Conservation (phyloP, 495 filamentous ascomycete species). For the Trichoderma gamsii region DNA sequence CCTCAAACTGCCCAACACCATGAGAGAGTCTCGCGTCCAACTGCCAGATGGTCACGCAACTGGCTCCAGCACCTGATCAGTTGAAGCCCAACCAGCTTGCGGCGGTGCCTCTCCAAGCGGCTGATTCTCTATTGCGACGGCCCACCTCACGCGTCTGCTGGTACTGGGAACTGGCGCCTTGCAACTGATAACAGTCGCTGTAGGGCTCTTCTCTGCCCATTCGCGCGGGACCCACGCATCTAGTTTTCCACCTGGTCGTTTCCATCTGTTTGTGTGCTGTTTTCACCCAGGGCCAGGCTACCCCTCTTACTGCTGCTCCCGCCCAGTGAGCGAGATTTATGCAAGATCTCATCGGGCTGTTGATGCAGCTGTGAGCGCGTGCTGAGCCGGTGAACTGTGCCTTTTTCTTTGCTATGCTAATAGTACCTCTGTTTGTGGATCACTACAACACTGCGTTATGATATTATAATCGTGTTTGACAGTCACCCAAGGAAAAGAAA, state of each 20-base stretch:
- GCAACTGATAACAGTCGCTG: not conserved
- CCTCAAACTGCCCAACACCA: conserved; percentile 8
- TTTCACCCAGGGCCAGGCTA: not conserved
- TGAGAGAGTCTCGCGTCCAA: conserved; percentile 5
- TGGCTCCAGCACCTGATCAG: conserved; percentile 12
- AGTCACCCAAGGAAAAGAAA: not conserved
- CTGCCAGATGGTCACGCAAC: conserved; percentile 1
- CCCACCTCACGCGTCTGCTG: not conserved
- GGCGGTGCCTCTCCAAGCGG: not conserved
- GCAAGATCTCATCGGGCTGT: not conserved
- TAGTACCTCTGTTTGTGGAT: not conserved
- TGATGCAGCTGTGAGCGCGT: conserved; percentile 1
- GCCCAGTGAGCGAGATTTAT: conserved; percentile 5
- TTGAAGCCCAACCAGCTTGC: conserved; percentile 8
- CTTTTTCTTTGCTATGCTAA: conserved; percentile 2
- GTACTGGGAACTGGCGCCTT: not conserved
- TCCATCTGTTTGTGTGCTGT: not conserved
- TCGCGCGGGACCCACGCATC: conserved; percentile 3
- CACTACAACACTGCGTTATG: not conserved
- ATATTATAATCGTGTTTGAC: not conserved
- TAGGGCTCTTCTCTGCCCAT: not conserved
- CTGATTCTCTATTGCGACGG: not conserved
- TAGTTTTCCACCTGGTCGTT: not conserved
- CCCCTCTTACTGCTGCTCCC: not conserved
- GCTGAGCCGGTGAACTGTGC: conserved; percentile 1